These are phyloP conservation scores for Candida silvatica DNA, from an alignment of 805 yeast genomes.

Conservation along the genomic window DNA sequence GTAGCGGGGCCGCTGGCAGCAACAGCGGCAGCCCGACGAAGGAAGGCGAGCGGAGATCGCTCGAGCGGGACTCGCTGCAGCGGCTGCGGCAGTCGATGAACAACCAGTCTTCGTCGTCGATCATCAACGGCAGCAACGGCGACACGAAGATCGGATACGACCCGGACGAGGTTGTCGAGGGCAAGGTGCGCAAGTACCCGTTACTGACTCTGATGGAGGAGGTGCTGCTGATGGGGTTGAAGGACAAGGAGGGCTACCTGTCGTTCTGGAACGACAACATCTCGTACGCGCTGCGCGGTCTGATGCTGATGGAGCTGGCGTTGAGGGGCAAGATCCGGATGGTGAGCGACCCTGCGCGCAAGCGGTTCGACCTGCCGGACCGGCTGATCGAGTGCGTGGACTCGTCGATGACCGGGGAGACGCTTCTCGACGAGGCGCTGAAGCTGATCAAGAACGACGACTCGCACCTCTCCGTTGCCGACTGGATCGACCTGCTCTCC, in stretches of 20 bases:
- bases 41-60: conserved; percentile 9
- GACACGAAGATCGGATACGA: conserved; percentile 30
- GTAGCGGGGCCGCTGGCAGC: no score
- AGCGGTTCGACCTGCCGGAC: conserved; percentile 81
- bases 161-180: conserved; percentile 49
- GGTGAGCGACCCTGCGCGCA: conserved; percentile 86
- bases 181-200: conserved; percentile 41
- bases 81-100: not conserved
- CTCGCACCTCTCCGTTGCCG: conserved; percentile 65
- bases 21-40: conserved; percentile 29
- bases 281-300: conserved; percentile 91
- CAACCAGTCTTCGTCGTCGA: not conserved
- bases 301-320: conserved; percentile 87
- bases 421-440: conserved; percentile 85
- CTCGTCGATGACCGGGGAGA: conserved; percentile 87
- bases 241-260: conserved; percentile 92
- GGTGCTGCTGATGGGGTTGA: conserved; percentile 84
- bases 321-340: conserved; percentile 82
- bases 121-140: conserved; percentile 2
- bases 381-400: conserved; percentile 83
- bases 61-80: conserved; percentile 1
- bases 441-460: conserved; percentile 83
- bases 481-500: conserved; percentile 89
- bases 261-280: conserved; percentile 98
- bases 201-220: conserved; percentile 92